A percentile compares a stretch with the other conserved stretches of the same genome.
These are phyloP conservation scores for Neospora caninum DNA, from an alignment of 169 alveolate genomes.

Conservation along the genomic window DNA sequence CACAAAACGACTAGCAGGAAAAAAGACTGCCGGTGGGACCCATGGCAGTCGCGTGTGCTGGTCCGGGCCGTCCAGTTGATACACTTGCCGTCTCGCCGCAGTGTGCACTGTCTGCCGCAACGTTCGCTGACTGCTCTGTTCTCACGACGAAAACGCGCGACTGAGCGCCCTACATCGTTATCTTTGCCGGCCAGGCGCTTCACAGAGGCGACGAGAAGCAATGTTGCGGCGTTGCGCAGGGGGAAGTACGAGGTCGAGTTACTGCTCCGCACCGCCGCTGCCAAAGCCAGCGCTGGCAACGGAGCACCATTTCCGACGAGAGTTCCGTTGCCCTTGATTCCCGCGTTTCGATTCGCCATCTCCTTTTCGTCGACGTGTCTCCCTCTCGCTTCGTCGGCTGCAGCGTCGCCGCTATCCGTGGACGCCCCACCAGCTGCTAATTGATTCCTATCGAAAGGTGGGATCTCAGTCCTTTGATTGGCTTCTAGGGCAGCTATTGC, in stretches of 20 bases:
- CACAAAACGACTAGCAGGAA: too few relatives aligned
- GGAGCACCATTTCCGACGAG: neutral
- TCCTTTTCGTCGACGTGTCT: neutral
- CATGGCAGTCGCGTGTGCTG: too few relatives aligned
- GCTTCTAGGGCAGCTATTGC: neutral
- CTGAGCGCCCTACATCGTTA: neutral
- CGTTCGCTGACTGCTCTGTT: too few relatives aligned
- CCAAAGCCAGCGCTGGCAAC: neutral
- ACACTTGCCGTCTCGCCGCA: too few relatives aligned
- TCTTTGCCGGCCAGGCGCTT: neutral
- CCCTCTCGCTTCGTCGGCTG: neutral
- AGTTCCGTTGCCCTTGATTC: neutral
- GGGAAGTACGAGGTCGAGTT: neutral
- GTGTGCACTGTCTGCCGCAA: too few relatives aligned
- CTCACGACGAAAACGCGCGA: too few relatives aligned
- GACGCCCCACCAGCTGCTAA: neutral
- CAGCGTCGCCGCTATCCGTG: neutral
- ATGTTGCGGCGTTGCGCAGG: neutral
- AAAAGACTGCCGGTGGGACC: too few relatives aligned
- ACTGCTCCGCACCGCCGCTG: constrained; percentile 6
- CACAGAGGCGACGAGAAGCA: constrained; percentile 1
- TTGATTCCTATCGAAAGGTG: neutral
- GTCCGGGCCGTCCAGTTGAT: too few relatives aligned
- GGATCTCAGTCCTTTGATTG: neutral
- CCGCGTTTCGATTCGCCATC: neutral